Evolutionary conservation across 1,284 basidiomycete genomes (phyloP).

Genomic region (Meira nashicola): DNA sequence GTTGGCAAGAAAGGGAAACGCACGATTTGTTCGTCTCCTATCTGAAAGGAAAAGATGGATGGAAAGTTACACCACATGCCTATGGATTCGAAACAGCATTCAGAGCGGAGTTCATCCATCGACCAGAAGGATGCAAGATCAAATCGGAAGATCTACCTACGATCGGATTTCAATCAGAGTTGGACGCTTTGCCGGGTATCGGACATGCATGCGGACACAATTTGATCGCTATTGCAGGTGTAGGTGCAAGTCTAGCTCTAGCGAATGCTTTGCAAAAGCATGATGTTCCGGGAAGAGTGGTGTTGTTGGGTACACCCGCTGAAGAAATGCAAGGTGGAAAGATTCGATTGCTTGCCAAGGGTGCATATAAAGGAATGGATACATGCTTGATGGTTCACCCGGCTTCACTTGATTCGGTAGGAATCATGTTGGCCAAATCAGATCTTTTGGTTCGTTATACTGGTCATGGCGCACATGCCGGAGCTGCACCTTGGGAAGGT

Average conservation of each 20-base stretch:
- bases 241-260: conserved; percentile 69
- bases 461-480: conserved; percentile 42
- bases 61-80: conserved; percentile 46
- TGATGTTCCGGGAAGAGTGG: conserved; percentile 66
- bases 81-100: conserved; percentile 63
- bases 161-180: conserved; percentile 63
- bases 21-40: conserved; percentile 43
- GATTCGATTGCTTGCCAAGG: conserved; percentile 65
- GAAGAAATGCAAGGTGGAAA: conserved; percentile 79
- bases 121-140: conserved; percentile 9
- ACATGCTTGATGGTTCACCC: conserved; percentile 66
- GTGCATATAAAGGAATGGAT: conserved; percentile 72
- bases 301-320: conserved; percentile 80
- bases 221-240: conserved; percentile 74
- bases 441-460: conserved; percentile 29
- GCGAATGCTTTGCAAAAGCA: conserved; percentile 64
- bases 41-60: conserved; percentile 16
- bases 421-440: conserved; percentile 59
- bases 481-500: conserved; percentile 68
- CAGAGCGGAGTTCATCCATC: conserved; percentile 62
- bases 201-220: conserved; percentile 75
- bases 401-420: conserved; percentile 55
- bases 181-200: conserved; percentile 57
- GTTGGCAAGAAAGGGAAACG: conserved; percentile 38
- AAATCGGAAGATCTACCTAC: conserved; percentile 21